Evolutionary conservation across 2,329 filamentous ascomycete species (phyloP), one percentile per base, ranked within the genome.

Genomic region (Claviceps africana): DNA sequence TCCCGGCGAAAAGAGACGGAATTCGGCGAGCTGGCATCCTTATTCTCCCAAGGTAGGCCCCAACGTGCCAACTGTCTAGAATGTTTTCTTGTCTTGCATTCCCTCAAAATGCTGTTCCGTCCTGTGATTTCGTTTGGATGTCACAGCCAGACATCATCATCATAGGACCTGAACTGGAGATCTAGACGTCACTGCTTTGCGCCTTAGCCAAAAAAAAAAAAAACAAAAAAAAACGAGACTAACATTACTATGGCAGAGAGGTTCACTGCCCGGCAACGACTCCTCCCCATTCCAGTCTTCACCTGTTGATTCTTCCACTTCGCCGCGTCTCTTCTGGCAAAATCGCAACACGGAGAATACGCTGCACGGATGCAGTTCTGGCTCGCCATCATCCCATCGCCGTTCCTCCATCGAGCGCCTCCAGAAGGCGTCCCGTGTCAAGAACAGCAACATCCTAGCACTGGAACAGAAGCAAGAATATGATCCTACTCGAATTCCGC

Each of bases 361-460:
- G 68, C 67, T 76, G 53, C 81, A 81, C 57, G 75, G 78, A 56
- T 74, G 75, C 53, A 75, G 80, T 49, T 68, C 71, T 31, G 74
- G 77, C 44, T 82, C 85, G 11, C 80, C 83, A 8, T 84, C 85
- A 46, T 82, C 87, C 22, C 83, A 81, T 53, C 86, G 88, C 62
- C 84, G 91, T 64, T 87, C 88, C 46, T 97, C 91, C 19, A 90
- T 98, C 59, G 93, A 98, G 76, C 90, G 90, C 63, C 77, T 98
- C 54, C 94, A 96, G 72, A 88, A 85, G 66, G 90, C 89, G 33
- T 95, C 91, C 52, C 86, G 93, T 55, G 93, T 98, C 62, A 95
- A 91, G 77, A 97, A 95, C 73, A 96, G 91, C 77, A 95, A 85
- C 71, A 96, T 97, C 76, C 88, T 95, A 65, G 89, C 88, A 43